phyloP scores from a whole-genome alignment of 495 filamentous ascomycete genomes.

The Ramalina peruviana region DNA sequence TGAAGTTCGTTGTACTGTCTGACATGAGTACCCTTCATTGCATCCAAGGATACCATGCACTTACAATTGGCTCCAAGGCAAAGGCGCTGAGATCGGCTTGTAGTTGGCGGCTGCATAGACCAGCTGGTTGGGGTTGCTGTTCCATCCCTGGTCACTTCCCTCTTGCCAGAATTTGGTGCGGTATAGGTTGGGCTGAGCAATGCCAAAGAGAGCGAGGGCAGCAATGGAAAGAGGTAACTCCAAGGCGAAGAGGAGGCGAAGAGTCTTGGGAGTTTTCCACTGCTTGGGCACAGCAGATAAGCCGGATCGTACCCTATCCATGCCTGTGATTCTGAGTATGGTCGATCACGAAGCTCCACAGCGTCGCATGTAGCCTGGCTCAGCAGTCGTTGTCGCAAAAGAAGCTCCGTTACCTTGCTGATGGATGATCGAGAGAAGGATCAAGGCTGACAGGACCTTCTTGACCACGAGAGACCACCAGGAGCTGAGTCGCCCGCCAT shows the following conservation, averaged over 20 bases:
- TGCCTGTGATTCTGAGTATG: too few species aligned
- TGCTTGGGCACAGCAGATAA: slow-evolving; percentile 25
- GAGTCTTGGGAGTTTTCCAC: slow-evolving; percentile 51
- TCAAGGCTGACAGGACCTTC: slow-evolving; percentile 5
- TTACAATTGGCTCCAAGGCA: slow-evolving; percentile 76
- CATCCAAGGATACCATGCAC: slow-evolving; percentile 21
- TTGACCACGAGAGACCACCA: neutral
- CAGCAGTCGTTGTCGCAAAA: neutral
- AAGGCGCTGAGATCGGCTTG: slow-evolving; percentile 45
- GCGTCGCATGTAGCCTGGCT: neutral
- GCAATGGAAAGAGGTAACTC: slow-evolving; percentile 60
- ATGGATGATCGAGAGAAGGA: neutral
- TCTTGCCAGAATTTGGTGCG: slow-evolving; percentile 70
- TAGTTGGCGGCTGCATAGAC: slow-evolving; percentile 71
- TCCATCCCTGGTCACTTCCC: slow-evolving; percentile 65
- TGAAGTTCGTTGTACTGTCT: slow-evolving; percentile 60
- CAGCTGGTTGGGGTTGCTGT: slow-evolving; percentile 59
- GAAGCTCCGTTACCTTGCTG: neutral
- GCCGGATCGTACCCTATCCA: slow-evolving; percentile 1
- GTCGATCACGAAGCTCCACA: neutral
- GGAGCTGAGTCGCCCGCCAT: neutral
- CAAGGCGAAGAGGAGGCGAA: slow-evolving; percentile 50
- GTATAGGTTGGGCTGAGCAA: slow-evolving; percentile 68
- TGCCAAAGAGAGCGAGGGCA: slow-evolving; percentile 63
- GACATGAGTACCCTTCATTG: slow-evolving; percentile 6